Conservation (phyloP, 1,284 basidiomycete genomes). For the Ustanciosporium gigantosporum region DNA sequence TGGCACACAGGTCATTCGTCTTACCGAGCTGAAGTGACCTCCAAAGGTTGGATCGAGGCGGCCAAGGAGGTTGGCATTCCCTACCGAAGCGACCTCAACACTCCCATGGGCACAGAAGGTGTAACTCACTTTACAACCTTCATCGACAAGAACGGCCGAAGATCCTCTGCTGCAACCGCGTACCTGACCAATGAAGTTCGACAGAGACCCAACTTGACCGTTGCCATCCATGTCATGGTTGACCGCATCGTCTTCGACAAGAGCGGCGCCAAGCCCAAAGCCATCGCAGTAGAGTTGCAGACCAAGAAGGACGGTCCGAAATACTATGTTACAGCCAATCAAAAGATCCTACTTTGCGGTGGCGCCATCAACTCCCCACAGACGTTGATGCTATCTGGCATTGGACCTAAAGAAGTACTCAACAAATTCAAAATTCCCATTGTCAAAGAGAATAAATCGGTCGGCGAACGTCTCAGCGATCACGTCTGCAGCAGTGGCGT, state of each 20-base stretch:
- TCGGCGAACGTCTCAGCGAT: conserved; percentile 51
- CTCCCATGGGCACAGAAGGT: conserved; percentile 32
- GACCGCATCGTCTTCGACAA: conserved; percentile 41
- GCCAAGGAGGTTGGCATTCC: conserved; percentile 43
- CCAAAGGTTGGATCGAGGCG: conserved; percentile 41
- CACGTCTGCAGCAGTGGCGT: conserved; percentile 43
- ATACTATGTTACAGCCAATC: conserved; percentile 33
- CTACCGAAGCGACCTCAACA: conserved; percentile 42
- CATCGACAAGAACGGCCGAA: conserved; percentile 37
- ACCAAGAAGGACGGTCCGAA: conserved; percentile 24
- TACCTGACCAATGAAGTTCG: conserved; percentile 40
- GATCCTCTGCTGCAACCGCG: conserved; percentile 47
- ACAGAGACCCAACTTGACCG: conserved; percentile 42
- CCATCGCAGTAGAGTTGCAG: conserved; percentile 45
- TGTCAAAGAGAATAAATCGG: conserved; percentile 29
- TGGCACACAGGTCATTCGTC: conserved; percentile 46
- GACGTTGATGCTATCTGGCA: conserved; percentile 73
- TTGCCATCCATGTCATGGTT: conserved; percentile 44
- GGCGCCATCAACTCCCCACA: conserved; percentile 63
- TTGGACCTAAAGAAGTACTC: conserved; percentile 63
- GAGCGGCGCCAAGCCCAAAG: conserved; percentile 28
- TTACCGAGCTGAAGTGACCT: conserved; percentile 32
- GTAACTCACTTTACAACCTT: conserved; percentile 46
- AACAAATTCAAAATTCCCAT: conserved; percentile 34
- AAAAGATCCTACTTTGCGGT: conserved; percentile 66